Evolutionary conservation across 176 grass and related monocot species (phyloP).

Genomic region (Zizania latifolia): DNA sequence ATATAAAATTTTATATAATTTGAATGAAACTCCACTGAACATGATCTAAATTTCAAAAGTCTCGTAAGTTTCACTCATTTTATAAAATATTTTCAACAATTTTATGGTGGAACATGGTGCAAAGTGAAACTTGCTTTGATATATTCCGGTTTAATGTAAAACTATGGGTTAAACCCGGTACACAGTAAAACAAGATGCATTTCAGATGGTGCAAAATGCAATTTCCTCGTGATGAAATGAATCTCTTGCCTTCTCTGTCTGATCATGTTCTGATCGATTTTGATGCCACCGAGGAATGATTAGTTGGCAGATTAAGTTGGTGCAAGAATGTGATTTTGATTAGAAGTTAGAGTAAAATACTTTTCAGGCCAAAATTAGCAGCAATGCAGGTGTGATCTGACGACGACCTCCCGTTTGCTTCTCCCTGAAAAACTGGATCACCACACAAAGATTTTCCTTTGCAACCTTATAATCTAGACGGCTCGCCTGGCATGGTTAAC

Average conservation of each 20-base stretch:
- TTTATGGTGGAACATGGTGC: too few species aligned
- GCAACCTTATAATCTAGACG: background rate
- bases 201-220: too few species aligned
- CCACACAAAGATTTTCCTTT: background rate
- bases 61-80: too few species aligned
- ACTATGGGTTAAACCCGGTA: too few species aligned
- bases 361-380: background rate
- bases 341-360: background rate
- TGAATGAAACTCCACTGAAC: too few species aligned
- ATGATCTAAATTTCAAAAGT: too few species aligned
- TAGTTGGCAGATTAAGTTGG: background rate
- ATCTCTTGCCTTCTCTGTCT: background rate
- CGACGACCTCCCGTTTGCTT: background rate
- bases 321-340: background rate
- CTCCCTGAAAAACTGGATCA: slow-evolving; percentile 3
- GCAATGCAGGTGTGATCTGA: background rate
- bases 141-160: too few species aligned
- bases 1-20: too few species aligned
- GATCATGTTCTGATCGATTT: background rate
- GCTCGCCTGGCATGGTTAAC: background rate
- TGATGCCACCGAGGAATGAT: background rate
- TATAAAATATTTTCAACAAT: too few species aligned
- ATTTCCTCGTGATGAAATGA: too few species aligned
- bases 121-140: too few species aligned
- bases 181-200: too few species aligned